Evolutionary conservation across 2,329 filamentous ascomycete species (phyloP), one percentile per base, ranked within the genome.

Genomic region (Alternaria angustiovoidea): DNA sequence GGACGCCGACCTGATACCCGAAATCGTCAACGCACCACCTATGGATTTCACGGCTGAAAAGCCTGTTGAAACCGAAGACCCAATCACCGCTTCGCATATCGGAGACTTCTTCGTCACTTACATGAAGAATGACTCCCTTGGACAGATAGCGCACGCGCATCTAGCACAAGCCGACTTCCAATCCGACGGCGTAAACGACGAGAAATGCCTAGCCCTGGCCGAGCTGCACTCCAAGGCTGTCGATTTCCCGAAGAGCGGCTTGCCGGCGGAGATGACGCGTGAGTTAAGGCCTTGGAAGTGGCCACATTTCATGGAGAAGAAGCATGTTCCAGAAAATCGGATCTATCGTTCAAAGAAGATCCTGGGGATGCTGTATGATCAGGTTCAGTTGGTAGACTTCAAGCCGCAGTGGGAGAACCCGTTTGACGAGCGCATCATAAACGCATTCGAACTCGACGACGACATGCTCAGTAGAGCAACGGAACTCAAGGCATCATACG

Each of bases 231-330:
- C 95, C 0, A 88, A 89, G 68, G 94, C 95, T 0, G 95, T 99
- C 1, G 95, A 99, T 76, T 99, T 95, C 74, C 89, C 92, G 44
- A 99, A 99, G 80, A 94, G 92, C 1, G 95, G 95, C 0, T 85
- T 90, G 9, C 87, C 91, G 0, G 94, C 94, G 0, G 80, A 84
- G 20, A 90, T 96, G 82, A 81, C 83, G 7, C 79, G 81, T 39
- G 80, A 84, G 0, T 81, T 95, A 4, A 81, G 83, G n/a, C 88
- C 91, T 0, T 81, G 70, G 6, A 80, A 69, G 54, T 96, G 88
- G 86, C 95, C 93, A 0, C 94, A 97, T 75, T 98, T 94, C 74
- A 94, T 96, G 89, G 90, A 93, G 74, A 93, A 89, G 73, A 84
- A 81, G 16, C 66, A 81, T 41, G 81, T 81, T 36, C 70, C 79